Base-by-base conservation (phyloP, 768 basidiomycete species). In the Coprinellus micaceus region DNA sequence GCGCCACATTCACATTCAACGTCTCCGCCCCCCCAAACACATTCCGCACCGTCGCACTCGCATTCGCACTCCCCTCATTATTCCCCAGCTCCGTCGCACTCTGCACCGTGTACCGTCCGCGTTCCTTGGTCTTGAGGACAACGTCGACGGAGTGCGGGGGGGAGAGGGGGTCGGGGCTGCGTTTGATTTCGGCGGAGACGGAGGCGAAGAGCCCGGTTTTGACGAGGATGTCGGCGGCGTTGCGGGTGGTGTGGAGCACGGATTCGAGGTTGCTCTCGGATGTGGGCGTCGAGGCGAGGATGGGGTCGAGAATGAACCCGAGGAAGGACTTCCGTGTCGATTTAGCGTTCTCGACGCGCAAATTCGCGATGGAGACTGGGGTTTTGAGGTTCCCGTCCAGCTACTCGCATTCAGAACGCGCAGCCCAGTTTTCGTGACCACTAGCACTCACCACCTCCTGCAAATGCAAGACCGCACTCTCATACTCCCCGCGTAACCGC, bases 61-160 rank as follows among this genome's bases (percentile, higher is more conserved):
- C 82, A 53, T 86, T 89, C 94, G 93, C 94, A 54, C 76, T 94
- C 11, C 91, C 96, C 69, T 98, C 97, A 49, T 86, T 88, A 58
- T 96, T 94, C 3, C 97, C 96, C 5, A 98, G 76, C 65, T 98
- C 94, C 2, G 95, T 98, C 4, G 90, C 81, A 2, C 86, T 91
- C 60, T 89, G 91, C 6, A 95, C 63, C 62, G 80, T 92, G 61
- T 86, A 83, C 36, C 91, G 75, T 4, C 91, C 84, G 54, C 81
- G 82, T 69, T 98, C 95, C 39, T 80, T 76, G 2, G 91, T 80
- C 57, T 82, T 80, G 70, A 96, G 84, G 1, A 95, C 80, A 36
- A 98, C 67, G 63, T 97, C 92, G 11, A 95, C 81, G 59, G 90
- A 89, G 9, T 78, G 80, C 10, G 71, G 68, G 47, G 74, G 67